Percentiles rank a stretch among this genome's conserved stretches.
Conservation (phyloP, 176 grass and related monocot species). For the Pontederia crassipes region DNA sequence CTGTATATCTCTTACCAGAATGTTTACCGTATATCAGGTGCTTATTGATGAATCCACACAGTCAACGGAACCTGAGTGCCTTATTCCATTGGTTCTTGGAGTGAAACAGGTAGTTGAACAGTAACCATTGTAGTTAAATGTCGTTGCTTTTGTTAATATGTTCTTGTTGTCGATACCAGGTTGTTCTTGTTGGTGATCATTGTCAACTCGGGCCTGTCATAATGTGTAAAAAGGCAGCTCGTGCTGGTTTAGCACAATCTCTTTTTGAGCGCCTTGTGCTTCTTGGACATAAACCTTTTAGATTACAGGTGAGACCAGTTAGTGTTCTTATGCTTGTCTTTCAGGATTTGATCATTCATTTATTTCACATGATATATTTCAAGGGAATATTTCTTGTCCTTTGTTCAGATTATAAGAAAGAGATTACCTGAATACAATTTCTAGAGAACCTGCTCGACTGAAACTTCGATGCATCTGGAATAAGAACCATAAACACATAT, state of each 20-base stretch:
- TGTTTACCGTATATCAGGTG: slow-evolving; percentile 45
- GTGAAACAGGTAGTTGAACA: slow-evolving; percentile 80
- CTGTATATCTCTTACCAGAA: background rate
- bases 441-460: too few species aligned
- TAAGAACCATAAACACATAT: too few species aligned
- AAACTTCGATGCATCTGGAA: too few species aligned
- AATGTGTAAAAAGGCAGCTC: slow-evolving; percentile 99
- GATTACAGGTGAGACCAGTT: slow-evolving; percentile 57
- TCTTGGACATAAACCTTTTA: slow-evolving; percentile 95
- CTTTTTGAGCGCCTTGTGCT: slow-evolving; percentile 96
- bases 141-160: slow-evolving; percentile 10
- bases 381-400: too few species aligned
- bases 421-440: too few species aligned
- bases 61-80: slow-evolving; percentile 89
- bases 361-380: too few species aligned
- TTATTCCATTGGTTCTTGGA: slow-evolving; percentile 94
- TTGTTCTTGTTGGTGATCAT: slow-evolving; percentile 98
- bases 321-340: background rate
- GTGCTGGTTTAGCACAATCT: slow-evolving; percentile 88
- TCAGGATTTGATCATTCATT: too few species aligned
- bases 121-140: slow-evolving; percentile 6
- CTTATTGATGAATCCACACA: slow-evolving; percentile 99
- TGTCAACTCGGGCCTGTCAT: slow-evolving; percentile 96
- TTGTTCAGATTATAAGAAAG: too few species aligned
- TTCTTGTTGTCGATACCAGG: slow-evolving; percentile 31